Percentiles rank a stretch among this genome's conserved stretches.
phyloP scores from a whole-genome alignment of 345 rosid genomes.

The Tarenaya hassleriana region DNA sequence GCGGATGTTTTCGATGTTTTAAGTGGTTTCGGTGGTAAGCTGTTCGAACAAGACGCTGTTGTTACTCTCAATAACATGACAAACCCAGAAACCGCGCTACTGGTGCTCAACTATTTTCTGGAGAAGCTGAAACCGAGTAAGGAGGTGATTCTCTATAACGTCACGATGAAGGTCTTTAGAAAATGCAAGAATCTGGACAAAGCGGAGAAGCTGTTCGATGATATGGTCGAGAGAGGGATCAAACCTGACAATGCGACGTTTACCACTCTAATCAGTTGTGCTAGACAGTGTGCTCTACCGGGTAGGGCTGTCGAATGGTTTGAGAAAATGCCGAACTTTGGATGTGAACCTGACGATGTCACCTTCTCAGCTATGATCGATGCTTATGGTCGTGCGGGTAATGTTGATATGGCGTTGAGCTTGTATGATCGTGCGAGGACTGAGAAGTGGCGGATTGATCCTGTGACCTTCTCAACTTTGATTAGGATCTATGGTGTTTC shows the following conservation, averaged over 20 bases:
- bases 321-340: slow-evolving; percentile 68
- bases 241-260: slow-evolving; percentile 71
- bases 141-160: slow-evolving; percentile 70
- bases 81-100: slow-evolving; percentile 52
- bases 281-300: slow-evolving; percentile 53
- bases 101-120: slow-evolving; percentile 47
- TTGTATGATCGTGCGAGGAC: slow-evolving; percentile 90
- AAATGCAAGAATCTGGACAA: slow-evolving; percentile 54
- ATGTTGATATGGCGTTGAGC: slow-evolving; percentile 63
- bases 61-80: slow-evolving; percentile 75
- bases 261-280: slow-evolving; percentile 67
- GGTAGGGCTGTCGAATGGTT: slow-evolving; percentile 78
- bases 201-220: slow-evolving; percentile 62
- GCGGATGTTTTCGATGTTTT: slow-evolving; percentile 37
- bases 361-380: slow-evolving; percentile 71
- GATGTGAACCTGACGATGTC: slow-evolving; percentile 61
- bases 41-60: slow-evolving; percentile 76
- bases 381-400: slow-evolving; percentile 71
- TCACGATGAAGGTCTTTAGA: slow-evolving; percentile 64
- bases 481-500: slow-evolving; percentile 55
- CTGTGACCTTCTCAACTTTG: slow-evolving; percentile 57
- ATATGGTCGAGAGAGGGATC: slow-evolving; percentile 67
- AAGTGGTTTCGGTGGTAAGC: slow-evolving; percentile 39
- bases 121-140: slow-evolving; percentile 36
- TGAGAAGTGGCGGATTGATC: slow-evolving; percentile 73